phyloP scores from a whole-genome alignment of 495 filamentous ascomycete species.

The Podospora tetraspora region DNA sequence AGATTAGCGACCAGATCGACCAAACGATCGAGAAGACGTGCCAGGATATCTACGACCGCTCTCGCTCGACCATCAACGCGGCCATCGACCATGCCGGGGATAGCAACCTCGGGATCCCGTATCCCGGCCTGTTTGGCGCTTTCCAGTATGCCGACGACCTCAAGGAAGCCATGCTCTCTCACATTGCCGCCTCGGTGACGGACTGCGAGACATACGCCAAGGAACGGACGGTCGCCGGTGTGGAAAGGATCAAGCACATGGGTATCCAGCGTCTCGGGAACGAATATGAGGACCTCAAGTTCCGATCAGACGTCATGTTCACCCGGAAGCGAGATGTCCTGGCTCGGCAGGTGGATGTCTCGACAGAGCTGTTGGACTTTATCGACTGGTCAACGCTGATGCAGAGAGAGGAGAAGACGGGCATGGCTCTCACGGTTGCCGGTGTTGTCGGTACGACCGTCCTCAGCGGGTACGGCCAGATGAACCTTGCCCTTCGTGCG shows the following conservation, averaged over 20 bases:
- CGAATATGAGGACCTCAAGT: constrained; percentile 75
- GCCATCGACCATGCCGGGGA: constrained; percentile 73
- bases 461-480: constrained; percentile 78
- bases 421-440: constrained; percentile 90
- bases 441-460: constrained; percentile 76
- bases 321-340: constrained; percentile 69
- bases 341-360: constrained; percentile 76
- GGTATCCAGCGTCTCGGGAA: constrained; percentile 84
- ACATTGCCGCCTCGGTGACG: constrained; percentile 71
- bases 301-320: constrained; percentile 92
- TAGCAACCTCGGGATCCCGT: constrained; percentile 70
- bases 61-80: constrained; percentile 62
- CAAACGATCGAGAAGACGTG: constrained; percentile 77
- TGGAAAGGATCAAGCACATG: constrained; percentile 78
- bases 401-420: constrained; percentile 87
- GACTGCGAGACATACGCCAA: constrained; percentile 81
- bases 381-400: constrained; percentile 78
- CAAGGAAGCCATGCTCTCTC: constrained; percentile 83
- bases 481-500: constrained; percentile 78
- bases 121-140: constrained; percentile 76
- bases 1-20: constrained; percentile 77
- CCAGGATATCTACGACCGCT: constrained; percentile 76
- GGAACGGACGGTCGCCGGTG: constrained; percentile 70
- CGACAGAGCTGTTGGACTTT: constrained; percentile 88
- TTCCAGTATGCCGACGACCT: constrained; percentile 93